Conservation (phyloP, 805 yeast genomes). For the Candida tibetensis region DNA sequence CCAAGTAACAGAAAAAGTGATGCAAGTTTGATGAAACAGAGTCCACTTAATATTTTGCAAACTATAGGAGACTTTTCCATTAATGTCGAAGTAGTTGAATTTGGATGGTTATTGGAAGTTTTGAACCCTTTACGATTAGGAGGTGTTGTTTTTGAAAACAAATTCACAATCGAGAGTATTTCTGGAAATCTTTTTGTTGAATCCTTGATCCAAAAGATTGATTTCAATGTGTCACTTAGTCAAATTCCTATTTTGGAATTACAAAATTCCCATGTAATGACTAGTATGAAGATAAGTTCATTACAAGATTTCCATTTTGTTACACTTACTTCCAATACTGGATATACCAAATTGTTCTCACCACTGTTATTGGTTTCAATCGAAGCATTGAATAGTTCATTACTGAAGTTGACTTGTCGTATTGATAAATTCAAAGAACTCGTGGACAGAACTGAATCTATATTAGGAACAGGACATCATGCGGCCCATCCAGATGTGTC, state of each 20-base stretch:
- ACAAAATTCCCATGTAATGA: constrained; percentile 25
- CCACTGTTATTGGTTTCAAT: constrained; percentile 19
- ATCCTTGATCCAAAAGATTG: constrained; percentile 18
- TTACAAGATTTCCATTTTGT: constrained; percentile 13
- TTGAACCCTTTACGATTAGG: constrained; percentile 16
- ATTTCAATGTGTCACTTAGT: constrained; percentile 15
- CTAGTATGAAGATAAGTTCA: constrained; percentile 13
- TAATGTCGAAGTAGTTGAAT: constrained; percentile 17
- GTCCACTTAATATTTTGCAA: neutral
- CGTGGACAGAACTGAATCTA: neutral
- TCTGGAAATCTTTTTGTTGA: constrained; percentile 14
- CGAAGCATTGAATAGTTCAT: constrained; percentile 13
- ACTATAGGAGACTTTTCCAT: constrained; percentile 10
- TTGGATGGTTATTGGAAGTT: constrained; percentile 18
- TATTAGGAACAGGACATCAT: neutral
- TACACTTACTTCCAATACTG: constrained; percentile 18
- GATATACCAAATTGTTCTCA: constrained; percentile 28
- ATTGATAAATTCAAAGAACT: constrained; percentile 1
- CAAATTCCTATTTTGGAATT: constrained; percentile 18
- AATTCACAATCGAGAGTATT: constrained; percentile 12
- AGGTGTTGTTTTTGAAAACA: constrained; percentile 18
- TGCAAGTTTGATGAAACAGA: neutral
- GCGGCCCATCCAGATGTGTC: neutral
- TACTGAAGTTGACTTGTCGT: constrained; percentile 4
- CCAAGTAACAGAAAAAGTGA: neutral